phyloP scores from a whole-genome alignment of 176 grass and related monocot species.

The Calamus simplicifolius region DNA sequence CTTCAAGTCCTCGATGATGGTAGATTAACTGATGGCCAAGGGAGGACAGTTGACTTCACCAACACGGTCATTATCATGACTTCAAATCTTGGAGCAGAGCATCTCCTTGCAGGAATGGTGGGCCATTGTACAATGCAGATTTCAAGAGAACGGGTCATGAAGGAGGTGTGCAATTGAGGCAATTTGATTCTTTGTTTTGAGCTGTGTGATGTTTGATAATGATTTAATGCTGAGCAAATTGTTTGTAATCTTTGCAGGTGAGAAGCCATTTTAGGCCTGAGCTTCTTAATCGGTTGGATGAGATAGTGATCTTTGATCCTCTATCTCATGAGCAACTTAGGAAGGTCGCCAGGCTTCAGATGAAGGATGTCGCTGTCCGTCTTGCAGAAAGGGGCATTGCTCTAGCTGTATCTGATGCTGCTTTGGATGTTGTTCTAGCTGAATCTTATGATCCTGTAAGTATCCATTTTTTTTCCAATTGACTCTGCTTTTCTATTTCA shows the following conservation, averaged over 20 bases:
- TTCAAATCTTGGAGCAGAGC: slow-evolving; percentile 91
- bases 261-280: slow-evolving; percentile 90
- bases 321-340: slow-evolving; percentile 80
- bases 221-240: not conserved
- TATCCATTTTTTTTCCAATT: not conserved
- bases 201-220: not conserved
- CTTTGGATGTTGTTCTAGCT: slow-evolving; percentile 64
- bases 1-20: slow-evolving; percentile 95
- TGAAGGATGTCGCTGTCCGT: slow-evolving; percentile 89
- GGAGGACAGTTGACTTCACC: slow-evolving; percentile 80
- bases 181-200: not conserved
- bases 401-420: slow-evolving; percentile 79
- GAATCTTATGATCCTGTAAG: slow-evolving; percentile 81
- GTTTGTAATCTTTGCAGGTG: slow-evolving; percentile 35
- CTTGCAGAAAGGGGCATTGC: slow-evolving; percentile 77
- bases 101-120: slow-evolving; percentile 84
- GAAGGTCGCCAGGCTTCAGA: slow-evolving; percentile 83
- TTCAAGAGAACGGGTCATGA: slow-evolving; percentile 58
- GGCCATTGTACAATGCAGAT: slow-evolving; percentile 70
- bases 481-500: not conserved
- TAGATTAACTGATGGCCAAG: slow-evolving; percentile 81
- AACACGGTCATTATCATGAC: slow-evolving; percentile 99
- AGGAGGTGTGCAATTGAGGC: slow-evolving; percentile 39
- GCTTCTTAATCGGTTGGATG: slow-evolving; percentile 81
- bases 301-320: slow-evolving; percentile 85